Base-by-base conservation (phyloP, 2,329 filamentous ascomycete genomes). In the Chrysoporthe austroafricana region DNA sequence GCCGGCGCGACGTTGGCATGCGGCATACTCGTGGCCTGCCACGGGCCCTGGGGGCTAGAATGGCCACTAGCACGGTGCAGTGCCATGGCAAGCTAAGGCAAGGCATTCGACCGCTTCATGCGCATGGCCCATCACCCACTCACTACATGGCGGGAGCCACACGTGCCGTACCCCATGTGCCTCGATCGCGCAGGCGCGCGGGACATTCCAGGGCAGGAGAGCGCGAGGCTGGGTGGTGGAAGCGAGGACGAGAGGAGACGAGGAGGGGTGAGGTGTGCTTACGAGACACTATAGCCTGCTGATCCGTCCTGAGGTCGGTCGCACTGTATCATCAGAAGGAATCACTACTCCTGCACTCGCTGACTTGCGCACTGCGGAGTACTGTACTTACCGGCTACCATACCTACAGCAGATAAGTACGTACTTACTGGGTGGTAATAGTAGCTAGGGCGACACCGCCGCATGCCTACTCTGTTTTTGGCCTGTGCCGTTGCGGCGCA, bases 1-100 rank as follows among this genome's bases (percentile, higher is more conserved):
- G 54, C 54, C 42, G 56, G 56, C 63, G 63, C 63, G 56, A 65
- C 63, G 43, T 65, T 65, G 63, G 26, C 63, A 65, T 60, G 63
- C 63, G 56, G 32, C 54, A 50, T 48, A 39, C 63, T 65, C 63
- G 63, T 65, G 63, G 63, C 63, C 36, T 54, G 48, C 46, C 61
- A 63, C 36, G 39, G 52, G 48, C 14, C 39, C 62, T 62, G 60
- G 16, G 44, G 34, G 44, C 60, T 62, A 48, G 48, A 42, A 34
- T 32, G 42, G 57, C 57, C 57, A 43, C 57, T 60, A 60, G 32
- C 57, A 43, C 56, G 42, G 36, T 26, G 21, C 11, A 7, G 57
- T 26, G 42, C 5, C 36, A 26, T 16, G 18, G 39, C 3, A 36
- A 36, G 32, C n/a, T 60, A 60, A 39, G 21, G 57, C 57, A 43